These are phyloP conservation scores for Didymosphaeria variabile DNA, from an alignment of 2,329 filamentous ascomycete species.

Conservation along the genomic window DNA sequence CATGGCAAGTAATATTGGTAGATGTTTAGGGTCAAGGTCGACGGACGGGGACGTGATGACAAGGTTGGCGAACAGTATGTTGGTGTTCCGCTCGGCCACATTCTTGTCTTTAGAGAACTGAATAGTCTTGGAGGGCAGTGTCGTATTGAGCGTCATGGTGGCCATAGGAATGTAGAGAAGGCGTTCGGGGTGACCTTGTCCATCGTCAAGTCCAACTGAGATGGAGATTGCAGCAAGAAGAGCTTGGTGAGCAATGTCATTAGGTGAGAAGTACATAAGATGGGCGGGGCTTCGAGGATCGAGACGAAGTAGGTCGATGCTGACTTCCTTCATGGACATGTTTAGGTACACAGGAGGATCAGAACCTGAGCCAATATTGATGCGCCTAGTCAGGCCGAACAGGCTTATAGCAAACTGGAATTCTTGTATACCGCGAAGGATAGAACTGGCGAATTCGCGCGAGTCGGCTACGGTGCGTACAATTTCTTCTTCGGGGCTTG, in stretches of 20 bases:
- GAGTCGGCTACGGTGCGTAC: slow-evolving; percentile 89
- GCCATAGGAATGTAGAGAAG: slow-evolving; percentile 96
- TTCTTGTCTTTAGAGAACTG: slow-evolving; percentile 75
- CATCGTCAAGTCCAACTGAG: slow-evolving; percentile 89
- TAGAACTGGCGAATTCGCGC: slow-evolving; percentile 88
- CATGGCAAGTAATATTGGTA: slow-evolving; percentile 84
- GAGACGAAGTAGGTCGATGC: slow-evolving; percentile 88
- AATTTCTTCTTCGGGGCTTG: slow-evolving; percentile 72
- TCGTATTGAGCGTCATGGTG: slow-evolving; percentile 93
- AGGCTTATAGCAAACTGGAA: slow-evolving; percentile 95
- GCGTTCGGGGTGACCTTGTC: slow-evolving; percentile 83
- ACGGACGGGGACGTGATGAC: slow-evolving; percentile 95
- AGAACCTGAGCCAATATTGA: slow-evolving; percentile 72
- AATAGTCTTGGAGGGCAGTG: slow-evolving; percentile 91
- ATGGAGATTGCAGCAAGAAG: slow-evolving; percentile 91
- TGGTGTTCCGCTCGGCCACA: slow-evolving; percentile 87
- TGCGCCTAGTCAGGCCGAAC: slow-evolving; percentile 82
- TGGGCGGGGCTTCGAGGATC: slow-evolving; percentile 94
- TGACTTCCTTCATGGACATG: slow-evolving; percentile 94
- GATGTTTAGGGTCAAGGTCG: slow-evolving; percentile 89
- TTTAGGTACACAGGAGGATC: slow-evolving; percentile 82
- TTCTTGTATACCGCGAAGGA: slow-evolving; percentile 92
- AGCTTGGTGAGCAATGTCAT: slow-evolving; percentile 94
- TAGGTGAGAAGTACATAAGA: slow-evolving; percentile 95
- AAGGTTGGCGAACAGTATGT: slow-evolving; percentile 94